Conservation (phyloP, 2,329 filamentous ascomycete genomes). For the Daldinia eschscholtzii region DNA sequence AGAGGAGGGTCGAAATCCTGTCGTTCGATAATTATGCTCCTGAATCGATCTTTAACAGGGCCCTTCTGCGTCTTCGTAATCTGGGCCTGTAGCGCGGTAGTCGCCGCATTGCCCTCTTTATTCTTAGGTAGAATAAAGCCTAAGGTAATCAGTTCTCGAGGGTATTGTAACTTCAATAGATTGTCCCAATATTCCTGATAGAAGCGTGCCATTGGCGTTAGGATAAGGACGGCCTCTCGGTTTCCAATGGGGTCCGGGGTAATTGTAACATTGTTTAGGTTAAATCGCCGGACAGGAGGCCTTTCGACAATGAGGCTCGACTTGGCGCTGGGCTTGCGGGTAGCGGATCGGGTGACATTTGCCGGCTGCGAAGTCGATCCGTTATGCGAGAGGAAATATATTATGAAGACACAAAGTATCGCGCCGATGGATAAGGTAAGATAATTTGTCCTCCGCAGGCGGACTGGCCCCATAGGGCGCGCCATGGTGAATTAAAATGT, state of each 20-base stretch:
- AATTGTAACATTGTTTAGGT: conserved; percentile 94
- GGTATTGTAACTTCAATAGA: conserved; percentile 83
- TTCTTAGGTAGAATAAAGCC: conserved; percentile 97
- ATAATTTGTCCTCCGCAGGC: conserved; percentile 54
- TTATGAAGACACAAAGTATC: conserved; percentile 53
- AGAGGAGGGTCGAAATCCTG: conserved; percentile 93
- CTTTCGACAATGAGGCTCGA: conserved; percentile 69
- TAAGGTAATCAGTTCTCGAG: conserved; percentile 92
- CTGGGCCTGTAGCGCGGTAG: conserved; percentile 83
- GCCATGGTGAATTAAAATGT: conserved; percentile 49
- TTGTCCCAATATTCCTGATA: conserved; percentile 98
- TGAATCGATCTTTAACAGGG: conserved; percentile 84
- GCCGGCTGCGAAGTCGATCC: conserved; percentile 45
- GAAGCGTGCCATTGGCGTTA: conserved; percentile 93
- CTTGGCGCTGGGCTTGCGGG: conserved; percentile 72
- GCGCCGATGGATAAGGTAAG: conserved; percentile 52
- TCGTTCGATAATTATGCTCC: conserved; percentile 91
- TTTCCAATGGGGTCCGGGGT: conserved; percentile 81
- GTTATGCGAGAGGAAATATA: conserved; percentile 51
- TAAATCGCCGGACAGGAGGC: conserved; percentile 90
- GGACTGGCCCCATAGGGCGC: conserved; percentile 55
- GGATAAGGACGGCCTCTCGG: conserved; percentile 86
- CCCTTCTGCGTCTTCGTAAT: conserved; percentile 89
- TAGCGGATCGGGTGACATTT: conserved; percentile 62
- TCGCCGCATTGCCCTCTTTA: conserved; percentile 90